A percentile compares a stretch with the other conserved stretches of the same genome.
Evolutionary conservation across 176 grass and related monocot genomes (phyloP).

Genomic region (Elymus sibiricus): DNA sequence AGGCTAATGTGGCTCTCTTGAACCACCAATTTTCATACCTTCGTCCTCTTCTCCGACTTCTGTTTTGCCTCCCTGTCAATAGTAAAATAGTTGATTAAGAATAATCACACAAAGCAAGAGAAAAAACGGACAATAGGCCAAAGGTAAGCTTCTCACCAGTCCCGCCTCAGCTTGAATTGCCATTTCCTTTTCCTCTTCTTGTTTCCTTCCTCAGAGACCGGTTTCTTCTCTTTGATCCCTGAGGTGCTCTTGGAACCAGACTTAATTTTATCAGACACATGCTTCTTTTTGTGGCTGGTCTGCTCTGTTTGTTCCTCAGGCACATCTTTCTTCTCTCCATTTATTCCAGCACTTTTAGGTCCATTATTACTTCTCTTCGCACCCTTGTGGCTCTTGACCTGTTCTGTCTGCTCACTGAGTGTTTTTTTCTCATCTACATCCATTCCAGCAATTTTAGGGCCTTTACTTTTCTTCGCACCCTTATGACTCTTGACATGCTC

Average conservation of each 20-base stretch:
- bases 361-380: constrained; percentile 2
- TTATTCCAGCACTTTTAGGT: constrained; percentile 10
- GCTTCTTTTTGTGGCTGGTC: constrained; percentile 6
- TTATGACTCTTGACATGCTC: constrained; percentile 11
- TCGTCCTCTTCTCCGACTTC: constrained; percentile 48
- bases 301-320: constrained; percentile 3
- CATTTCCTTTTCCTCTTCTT: constrained; percentile 36
- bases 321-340: constrained; percentile 6
- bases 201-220: neutral
- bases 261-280: constrained; percentile 1
- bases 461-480: constrained; percentile 1
- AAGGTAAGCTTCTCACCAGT: constrained; percentile 32
- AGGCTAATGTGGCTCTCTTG: neutral
- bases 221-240: constrained; percentile 32
- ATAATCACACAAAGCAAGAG: neutral
- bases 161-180: constrained; percentile 50
- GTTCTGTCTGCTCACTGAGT: neutral
- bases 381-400: constrained; percentile 9
- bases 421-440: constrained; percentile 2
- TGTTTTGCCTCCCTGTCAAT: constrained; percentile 50
- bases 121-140: neutral
- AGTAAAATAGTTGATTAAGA: neutral
- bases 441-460: neutral
- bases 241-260: constrained; percentile 18
- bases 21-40: constrained; percentile 26